Evolutionary conservation across 2,329 filamentous ascomycete genomes (phyloP), one percentile per base, ranked within the genome.

Genomic region (Aotearoamyces nothofagi): DNA sequence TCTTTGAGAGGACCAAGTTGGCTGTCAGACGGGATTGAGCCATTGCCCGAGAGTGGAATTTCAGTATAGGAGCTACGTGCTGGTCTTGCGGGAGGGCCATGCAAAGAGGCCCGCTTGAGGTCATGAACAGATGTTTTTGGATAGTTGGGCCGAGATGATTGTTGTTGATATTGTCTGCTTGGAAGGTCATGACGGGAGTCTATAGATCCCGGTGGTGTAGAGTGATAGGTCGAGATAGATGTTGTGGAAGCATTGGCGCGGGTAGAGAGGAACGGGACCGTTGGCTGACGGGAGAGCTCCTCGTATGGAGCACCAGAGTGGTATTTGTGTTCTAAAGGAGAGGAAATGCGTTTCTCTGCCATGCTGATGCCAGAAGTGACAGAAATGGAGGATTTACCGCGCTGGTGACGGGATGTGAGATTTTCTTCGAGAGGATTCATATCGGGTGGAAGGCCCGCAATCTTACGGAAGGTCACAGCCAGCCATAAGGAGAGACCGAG

Each of bases 391-490:
- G 65, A 69, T 40, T 68, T 71, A 48, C 80, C 86, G 46, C 78
- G 71, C 60, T 84, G 86, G 55, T 92, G 83, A 14, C 76, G 69
- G 8, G 81, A 74, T 2, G 84, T 94, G 33, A 92, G 58, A 44
- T 87, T 76, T 39, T 80, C 72, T 49, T 94, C 86, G 9, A 96
- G 63, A 2, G 87, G 87, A 49, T 96, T 96, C 79, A 93, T 83
- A 46, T 96, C 87, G 0, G 87, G 86, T 5, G 87, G 87, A 50
- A 94, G 66, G 12, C 65, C 61, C 4, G 74, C 63, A 43, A 96
- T 94, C 46, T 79, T 78, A 22, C 76, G 70, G 68, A 94, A 96
- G 41, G 78, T 69, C 29, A 80, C 50, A 10, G 73, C 71, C 15
- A 96, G 61, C 55, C 78, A 94, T 17, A 81, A 49, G 4, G 81